Percentiles rank a stretch among this genome's conserved stretches.
These are phyloP conservation scores for Bromus sterilis DNA, from an alignment of 176 grass and related monocot genomes.

Conservation along the genomic window DNA sequence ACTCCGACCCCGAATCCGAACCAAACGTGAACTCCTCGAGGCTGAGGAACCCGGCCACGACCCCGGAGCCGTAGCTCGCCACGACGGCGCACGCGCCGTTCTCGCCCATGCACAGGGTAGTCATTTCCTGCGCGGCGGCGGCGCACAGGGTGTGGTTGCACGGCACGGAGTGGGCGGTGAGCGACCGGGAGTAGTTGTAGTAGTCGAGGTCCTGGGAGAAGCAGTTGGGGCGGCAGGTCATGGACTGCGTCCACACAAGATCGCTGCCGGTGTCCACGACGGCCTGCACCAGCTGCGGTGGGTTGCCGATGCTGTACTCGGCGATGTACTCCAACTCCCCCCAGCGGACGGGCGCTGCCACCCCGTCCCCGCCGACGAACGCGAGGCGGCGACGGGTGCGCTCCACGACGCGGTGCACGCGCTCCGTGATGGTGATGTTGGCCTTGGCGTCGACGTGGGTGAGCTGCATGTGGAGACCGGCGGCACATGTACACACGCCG, in stretches of 20 bases:
- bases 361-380: background rate
- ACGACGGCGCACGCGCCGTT: background rate
- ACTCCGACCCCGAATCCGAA: too few relatives aligned
- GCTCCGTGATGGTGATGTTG: background rate
- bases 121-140: background rate
- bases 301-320: background rate
- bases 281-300: background rate
- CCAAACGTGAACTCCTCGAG: background rate
- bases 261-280: conserved; percentile 1
- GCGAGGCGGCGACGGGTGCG: background rate
- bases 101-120: background rate
- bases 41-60: background rate
- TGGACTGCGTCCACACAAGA: background rate
- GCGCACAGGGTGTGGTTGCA: background rate
- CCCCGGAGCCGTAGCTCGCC: background rate
- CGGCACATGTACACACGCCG: background rate
- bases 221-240: background rate
- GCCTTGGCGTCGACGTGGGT: background rate
- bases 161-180: background rate
- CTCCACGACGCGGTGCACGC: background rate
- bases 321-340: background rate
- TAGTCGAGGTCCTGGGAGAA: background rate
- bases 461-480: background rate
- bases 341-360: background rate
- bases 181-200: conserved; percentile 1